phyloP scores from a whole-genome alignment of 169 alveolate genomes.

The Plasmodium berghei region DNA sequence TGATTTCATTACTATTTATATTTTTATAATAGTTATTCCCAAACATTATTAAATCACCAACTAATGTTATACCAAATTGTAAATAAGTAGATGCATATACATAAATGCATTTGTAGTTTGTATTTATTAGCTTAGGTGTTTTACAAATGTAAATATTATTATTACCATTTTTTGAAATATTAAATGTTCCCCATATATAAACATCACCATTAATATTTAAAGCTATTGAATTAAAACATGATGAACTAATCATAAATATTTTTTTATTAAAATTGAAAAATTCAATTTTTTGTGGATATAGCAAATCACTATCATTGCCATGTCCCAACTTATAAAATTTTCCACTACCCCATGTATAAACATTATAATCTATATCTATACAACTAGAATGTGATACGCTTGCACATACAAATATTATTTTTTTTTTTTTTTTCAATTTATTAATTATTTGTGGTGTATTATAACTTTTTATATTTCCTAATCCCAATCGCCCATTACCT shows the following conservation, averaged over 20 bases:
- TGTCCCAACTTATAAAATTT: slow-evolving; percentile 89
- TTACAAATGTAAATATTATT: slow-evolving; percentile 17
- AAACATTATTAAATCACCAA: slow-evolving; percentile 46
- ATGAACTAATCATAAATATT: slow-evolving; percentile 50
- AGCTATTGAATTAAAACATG: slow-evolving; percentile 76
- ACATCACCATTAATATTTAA: slow-evolving; percentile 85
- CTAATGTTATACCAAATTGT: slow-evolving; percentile 26
- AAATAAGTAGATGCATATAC: slow-evolving; percentile 55
- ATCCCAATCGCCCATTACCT: slow-evolving; percentile 89
- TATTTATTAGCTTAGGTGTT: slow-evolving; percentile 37
- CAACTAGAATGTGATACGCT: slow-evolving; percentile 92
- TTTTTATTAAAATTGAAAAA: slow-evolving; percentile 28
- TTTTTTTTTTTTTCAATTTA: slow-evolving; percentile 47
- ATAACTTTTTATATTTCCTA: slow-evolving; percentile 82
- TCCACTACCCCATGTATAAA: slow-evolving; percentile 92
- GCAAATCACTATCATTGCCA: slow-evolving; percentile 50
- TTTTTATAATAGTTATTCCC: neutral
- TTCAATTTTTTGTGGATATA: slow-evolving; percentile 27
- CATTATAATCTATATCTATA: slow-evolving; percentile 86
- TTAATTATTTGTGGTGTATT: slow-evolving; percentile 78
- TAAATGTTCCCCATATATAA: slow-evolving; percentile 82
- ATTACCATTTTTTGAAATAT: slow-evolving; percentile 14
- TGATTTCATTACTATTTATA: neutral
- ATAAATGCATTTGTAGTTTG: slow-evolving; percentile 36
- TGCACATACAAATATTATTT: slow-evolving; percentile 83